Evolutionary conservation across 345 rosid species (phyloP).

Genomic region (Citrus glauca): DNA sequence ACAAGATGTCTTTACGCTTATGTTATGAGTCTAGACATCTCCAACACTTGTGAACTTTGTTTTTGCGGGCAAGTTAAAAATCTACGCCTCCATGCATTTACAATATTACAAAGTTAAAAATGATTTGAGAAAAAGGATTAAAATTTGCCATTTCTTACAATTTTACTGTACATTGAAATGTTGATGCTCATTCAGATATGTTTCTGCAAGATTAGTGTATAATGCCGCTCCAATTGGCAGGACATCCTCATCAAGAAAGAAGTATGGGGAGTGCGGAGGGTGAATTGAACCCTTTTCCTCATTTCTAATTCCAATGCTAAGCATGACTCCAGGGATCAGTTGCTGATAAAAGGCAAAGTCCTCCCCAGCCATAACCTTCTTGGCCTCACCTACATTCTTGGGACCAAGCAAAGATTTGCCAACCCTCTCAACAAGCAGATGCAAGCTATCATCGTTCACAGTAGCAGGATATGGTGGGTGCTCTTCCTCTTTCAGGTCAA

Average conservation of each 20-base stretch:
- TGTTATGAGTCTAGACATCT: no score
- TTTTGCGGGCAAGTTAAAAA: no score
- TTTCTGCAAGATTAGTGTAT: conserved; percentile 62
- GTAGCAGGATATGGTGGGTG: conserved; percentile 60
- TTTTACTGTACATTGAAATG: conserved; percentile 12
- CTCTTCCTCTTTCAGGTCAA: conserved; percentile 44
- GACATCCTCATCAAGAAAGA: conserved; percentile 72
- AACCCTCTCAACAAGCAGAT: conserved; percentile 45
- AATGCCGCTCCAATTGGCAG: conserved; percentile 83
- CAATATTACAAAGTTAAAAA: background rate
- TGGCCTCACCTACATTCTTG: conserved; percentile 38
- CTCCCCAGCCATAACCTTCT: conserved; percentile 71
- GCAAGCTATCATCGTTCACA: conserved; percentile 56
- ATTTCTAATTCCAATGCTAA: conserved; percentile 63
- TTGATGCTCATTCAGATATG: conserved; percentile 50
- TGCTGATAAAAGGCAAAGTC: conserved; percentile 85
- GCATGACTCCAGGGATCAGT: conserved; percentile 64
- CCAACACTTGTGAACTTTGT: no score
- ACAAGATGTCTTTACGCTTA: no score
- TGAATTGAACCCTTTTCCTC: conserved; percentile 64
- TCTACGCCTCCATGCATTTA: no score
- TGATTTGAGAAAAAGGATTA: background rate
- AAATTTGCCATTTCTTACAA: background rate
- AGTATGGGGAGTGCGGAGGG: conserved; percentile 68
- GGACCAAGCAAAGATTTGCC: conserved; percentile 55